Base-by-base conservation (phyloP, 805 yeast genomes). In the Nakazawaea anatomiae region DNA sequence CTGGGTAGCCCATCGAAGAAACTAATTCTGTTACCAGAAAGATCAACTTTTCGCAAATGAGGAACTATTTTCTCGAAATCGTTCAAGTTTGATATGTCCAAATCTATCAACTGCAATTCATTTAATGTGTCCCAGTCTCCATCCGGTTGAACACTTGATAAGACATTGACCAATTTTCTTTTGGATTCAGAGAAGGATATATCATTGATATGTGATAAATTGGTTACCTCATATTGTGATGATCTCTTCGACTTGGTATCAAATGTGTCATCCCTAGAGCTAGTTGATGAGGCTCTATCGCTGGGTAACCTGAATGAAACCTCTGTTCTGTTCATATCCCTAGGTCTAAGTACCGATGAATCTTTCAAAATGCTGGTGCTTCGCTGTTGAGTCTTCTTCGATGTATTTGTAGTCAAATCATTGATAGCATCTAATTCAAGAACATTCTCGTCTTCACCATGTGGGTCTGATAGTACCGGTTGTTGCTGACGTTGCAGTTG, bases 131-230 rank as follows among this genome's bases (percentile, higher is more conserved):
- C 67, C 85, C 84, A 79, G 46, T 69, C 64, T 4, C 66, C 65
- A 28, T 66, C 60, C 1, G 77, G 68, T 46, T 74, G 63, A 3
- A 62, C 57, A 38, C 73, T 75, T 1, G 78, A 76, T 30, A 79
- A 70, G 3, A 75, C 68, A 6, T 77, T 64, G 4, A 77, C 77
- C 39, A 79, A 58, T 11, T 64, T 63, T 46, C 62, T 68, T 51
- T 72, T 72, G 0, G 78, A 69, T 54, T 76, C 75, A 1, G 80
- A 67, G 56, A 79, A 79, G 3, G 83, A 74, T 4, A 75, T 48
- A 44, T 76, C 75, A 4, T 64, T 65, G 11, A 72, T 49, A 34
- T 68, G 71, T 5, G 76, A 70, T 1, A 66, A 56, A 25, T 65
- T 61, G 0, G 77, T 74, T 3, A 71, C 67, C n/a, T 56, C 55